Evolutionary conservation across 208 protist species (phyloP), one percentile per base, ranked within the genome.

Genomic region (Trypanosoma cruzi): DNA sequence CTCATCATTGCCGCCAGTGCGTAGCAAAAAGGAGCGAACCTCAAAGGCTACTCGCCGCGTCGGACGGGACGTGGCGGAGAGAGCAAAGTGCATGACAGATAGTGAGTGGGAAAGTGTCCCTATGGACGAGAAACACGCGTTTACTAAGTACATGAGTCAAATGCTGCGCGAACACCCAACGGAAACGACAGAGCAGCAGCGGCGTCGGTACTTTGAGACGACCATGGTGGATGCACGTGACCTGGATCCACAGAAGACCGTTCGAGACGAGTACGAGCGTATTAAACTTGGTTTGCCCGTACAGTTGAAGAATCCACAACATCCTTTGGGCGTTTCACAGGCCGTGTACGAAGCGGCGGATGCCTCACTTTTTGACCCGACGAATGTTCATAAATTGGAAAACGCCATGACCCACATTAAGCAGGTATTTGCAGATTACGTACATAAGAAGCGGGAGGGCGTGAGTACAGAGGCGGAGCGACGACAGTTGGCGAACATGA

Each of bases 361-460:
- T 32, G 85, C 85, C 22, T 79, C 68, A 22, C 69, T 92, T 22
- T 95, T 95, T 57, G 78, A 93, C 68, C 87, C 87, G 4, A 77
- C 75, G 24, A 87, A 92, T 24, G 83, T 81, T 26, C 70, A 93
- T 42, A 63, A 75, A 36, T 71, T 95, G 31, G 87, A 93, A 60
- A 85, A 95, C 64, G 81, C 86, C 50, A 92, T 93, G 90, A 82
- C 73, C 52, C 73, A 93, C 37, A 68, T 93, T 20, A 95, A 95
- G 69, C 90, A 95, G 75, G 77, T 93, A 28, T 95, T 93, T 65
- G 78, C 83, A n/a, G 90, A 95, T 66, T 95, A 95, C 72, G 74
- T 92, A 8, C 77, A 64, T 20, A 89, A 95, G 71, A 72, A 79
- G n/a, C 71, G 84, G 11, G 82, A 88, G 61, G 89, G 89, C 71